phyloP scores from a whole-genome alignment of 306 rosid species.

The Vigna unguiculata region DNA sequence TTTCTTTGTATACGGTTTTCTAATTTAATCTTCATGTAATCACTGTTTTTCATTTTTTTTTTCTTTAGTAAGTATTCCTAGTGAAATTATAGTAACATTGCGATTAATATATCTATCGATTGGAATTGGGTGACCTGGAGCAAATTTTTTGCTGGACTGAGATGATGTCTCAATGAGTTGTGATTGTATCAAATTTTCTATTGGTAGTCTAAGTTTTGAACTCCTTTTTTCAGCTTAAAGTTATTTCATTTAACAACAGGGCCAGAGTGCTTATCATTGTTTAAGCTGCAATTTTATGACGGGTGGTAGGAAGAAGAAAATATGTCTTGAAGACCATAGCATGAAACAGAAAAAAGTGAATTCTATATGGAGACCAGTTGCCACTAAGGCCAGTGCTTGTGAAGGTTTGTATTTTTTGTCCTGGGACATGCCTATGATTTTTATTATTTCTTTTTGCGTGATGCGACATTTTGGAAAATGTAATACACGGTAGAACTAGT shows the following conservation, averaged over 20 bases:
- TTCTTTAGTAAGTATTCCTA: background rate
- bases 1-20: constrained; percentile 14
- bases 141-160: constrained; percentile 5
- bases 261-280: constrained; percentile 43
- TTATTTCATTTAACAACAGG: constrained; percentile 43
- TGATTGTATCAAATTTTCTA: background rate
- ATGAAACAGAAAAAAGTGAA: constrained; percentile 49
- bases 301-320: constrained; percentile 58
- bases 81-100: background rate
- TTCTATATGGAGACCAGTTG: constrained; percentile 71
- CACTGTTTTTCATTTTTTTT: background rate
- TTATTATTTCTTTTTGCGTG: constrained; percentile 8
- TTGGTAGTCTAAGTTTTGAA: background rate
- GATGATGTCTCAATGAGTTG: background rate
- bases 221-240: background rate
- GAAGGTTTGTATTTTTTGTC: constrained; percentile 58
- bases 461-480: constrained; percentile 10
- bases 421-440: background rate
- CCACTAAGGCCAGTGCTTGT: constrained; percentile 55
- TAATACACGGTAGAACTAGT: background rate
- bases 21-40: background rate
- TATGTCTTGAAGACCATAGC: constrained; percentile 41
- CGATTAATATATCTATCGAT: background rate
- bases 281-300: constrained; percentile 59
- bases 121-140: background rate